Evolutionary conservation across 2,329 filamentous ascomycete species (phyloP), one percentile per base, ranked within the genome.

Genomic region (Lachnellula subtilissima): DNA sequence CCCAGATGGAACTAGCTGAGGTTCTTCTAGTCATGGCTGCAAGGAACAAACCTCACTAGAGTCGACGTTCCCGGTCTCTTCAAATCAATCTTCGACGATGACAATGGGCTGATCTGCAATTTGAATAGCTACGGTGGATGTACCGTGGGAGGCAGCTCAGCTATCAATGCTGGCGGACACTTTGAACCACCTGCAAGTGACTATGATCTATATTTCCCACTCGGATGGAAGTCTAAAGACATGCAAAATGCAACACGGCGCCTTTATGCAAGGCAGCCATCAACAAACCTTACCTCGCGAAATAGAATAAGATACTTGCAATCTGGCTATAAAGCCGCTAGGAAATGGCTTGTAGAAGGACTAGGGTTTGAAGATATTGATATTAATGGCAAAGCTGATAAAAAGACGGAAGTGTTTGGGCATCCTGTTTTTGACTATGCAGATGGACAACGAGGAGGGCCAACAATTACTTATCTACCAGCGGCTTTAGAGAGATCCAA

Each of bases 131-230:
- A 55, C 22, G 48, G 45, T 5, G 45, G 45, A 35, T 39, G 48
- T 63, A 76, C 77, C 0, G 70, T 81, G 15, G 78, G 79, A 5
- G 79, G 79, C 7, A 75, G 73, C 55, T 78, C 75, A 47, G 78
- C 79, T 11, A 78, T 82, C 67, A 82, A 82, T 54, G 79, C 79
- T 6, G 78, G 78, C 7, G 64, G 81, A 1, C 81, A 75, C 64
- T 80, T 81, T 58, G 74, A 81, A 57, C 78, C 79, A 7, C 79
- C 79, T 0, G 74, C 76, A 1, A 76, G 75, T 1, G 79, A 82
- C 58, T 81, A 76, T 71, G 76, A 81, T 61, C 66, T 72, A 8
- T 80, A 78, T 50, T 75, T 76, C 52, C 77, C 77, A 0, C 57
- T 66, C 0, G 76, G 75, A 14, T 82, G 79, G 79, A 80, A 79